Evolutionary conservation across 208 protist genomes (phyloP).

Genomic region (Crithidia acanthocephali): DNA sequence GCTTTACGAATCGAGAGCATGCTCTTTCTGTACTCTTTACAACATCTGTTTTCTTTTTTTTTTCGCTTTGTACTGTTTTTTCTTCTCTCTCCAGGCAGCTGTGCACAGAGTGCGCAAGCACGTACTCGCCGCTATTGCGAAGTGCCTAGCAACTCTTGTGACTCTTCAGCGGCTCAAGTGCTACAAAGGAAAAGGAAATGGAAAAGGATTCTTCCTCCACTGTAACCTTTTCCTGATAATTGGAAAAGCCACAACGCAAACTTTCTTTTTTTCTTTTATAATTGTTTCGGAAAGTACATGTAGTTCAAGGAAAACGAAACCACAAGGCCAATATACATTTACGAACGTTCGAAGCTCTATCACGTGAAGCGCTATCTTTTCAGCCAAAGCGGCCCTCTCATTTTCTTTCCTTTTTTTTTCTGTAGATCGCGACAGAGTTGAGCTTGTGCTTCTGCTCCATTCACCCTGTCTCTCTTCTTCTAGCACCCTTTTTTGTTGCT

Average conservation of each 20-base stretch:
- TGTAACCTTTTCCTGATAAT: too few relatives aligned
- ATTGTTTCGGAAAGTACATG: not conserved
- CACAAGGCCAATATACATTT: not conserved
- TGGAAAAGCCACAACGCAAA: too few relatives aligned
- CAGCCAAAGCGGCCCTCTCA: not conserved
- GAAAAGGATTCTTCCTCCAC: too few relatives aligned
- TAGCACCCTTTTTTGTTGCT: conserved; percentile 1
- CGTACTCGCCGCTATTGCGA: conserved; percentile 1
- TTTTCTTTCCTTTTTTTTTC: not conserved
- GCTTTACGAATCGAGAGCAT: not conserved
- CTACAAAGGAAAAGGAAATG: not conserved
- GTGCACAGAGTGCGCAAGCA: too few relatives aligned
- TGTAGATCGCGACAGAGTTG: not conserved
- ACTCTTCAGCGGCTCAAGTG: not conserved
- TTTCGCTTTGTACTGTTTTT: not conserved
- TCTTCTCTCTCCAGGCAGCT: too few relatives aligned
- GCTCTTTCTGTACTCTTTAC: not conserved
- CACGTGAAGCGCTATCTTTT: not conserved
- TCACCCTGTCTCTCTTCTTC: not conserved
- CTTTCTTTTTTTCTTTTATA: too few relatives aligned
- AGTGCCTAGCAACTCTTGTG: not conserved
- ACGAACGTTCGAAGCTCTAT: conserved; percentile 2
- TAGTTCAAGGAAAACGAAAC: not conserved
- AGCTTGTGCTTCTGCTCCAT: not conserved
- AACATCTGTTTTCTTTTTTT: conserved; percentile 19